phyloP scores from a whole-genome alignment of 2,329 filamentous ascomycete species.

The Cordyceps javanica region DNA sequence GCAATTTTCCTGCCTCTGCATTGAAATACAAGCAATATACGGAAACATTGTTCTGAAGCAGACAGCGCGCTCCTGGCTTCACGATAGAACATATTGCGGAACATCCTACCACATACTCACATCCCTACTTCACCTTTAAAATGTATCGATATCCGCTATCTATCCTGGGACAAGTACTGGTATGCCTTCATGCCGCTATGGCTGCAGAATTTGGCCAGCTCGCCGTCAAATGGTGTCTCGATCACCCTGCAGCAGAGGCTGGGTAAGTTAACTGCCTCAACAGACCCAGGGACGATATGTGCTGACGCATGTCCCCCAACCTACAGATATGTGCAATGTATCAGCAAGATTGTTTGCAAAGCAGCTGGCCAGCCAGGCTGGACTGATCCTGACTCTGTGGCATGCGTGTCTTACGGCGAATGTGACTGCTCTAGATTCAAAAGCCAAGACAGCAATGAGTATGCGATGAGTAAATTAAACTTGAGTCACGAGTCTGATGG shows the following conservation, averaged over 20 bases:
- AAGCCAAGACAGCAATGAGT: conserved; percentile 25
- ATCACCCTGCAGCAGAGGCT: background rate
- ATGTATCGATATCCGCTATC: background rate
- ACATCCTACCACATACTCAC: background rate
- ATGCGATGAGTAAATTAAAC: too few species aligned
- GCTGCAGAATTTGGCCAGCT: background rate
- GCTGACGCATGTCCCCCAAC: background rate
- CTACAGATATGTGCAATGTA: background rate
- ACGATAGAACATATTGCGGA: background rate
- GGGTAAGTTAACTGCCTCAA: background rate
- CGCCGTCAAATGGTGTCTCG: conserved; percentile 8
- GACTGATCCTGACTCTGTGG: background rate
- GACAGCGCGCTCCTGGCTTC: background rate
- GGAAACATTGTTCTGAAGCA: background rate
- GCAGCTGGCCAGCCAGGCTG: background rate
- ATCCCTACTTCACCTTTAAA: background rate
- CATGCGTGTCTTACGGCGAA: conserved; percentile 18
- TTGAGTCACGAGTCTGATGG: too few species aligned
- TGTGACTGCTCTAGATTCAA: conserved; percentile 25
- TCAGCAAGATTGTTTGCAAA: background rate
- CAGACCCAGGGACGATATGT: background rate
- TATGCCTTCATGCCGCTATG: background rate
- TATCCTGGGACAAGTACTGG: background rate
- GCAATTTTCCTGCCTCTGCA: background rate
- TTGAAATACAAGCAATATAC: background rate